Conservation (phyloP, 192 early-diverging fungal genomes). For the Linderina pennispora region DNA sequence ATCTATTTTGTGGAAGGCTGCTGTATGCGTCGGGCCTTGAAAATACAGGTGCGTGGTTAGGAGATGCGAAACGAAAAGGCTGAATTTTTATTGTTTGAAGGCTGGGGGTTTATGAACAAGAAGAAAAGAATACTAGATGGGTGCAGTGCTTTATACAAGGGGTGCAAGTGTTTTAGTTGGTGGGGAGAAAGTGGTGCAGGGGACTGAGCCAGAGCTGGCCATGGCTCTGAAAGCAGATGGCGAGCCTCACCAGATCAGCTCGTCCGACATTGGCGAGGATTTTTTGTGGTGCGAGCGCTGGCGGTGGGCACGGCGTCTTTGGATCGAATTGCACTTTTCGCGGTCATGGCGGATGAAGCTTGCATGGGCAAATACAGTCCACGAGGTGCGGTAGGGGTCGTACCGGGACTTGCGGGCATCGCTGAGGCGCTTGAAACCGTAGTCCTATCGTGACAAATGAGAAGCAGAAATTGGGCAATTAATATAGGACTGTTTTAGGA, state of each 20-base stretch:
- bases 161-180: not conserved
- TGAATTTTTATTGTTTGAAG: no score
- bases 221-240: not conserved
- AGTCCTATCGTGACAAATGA: slow-evolving; percentile 7
- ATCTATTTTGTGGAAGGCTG: no score
- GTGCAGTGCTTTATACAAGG: no score
- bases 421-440: slow-evolving; percentile 39
- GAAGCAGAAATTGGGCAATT: no score
- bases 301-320: slow-evolving; percentile 32
- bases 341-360: slow-evolving; percentile 17
- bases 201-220: not conserved
- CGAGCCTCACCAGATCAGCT: slow-evolving; percentile 13
- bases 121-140: no score
- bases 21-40: no score
- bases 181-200: not conserved
- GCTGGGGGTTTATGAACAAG: no score
- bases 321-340: slow-evolving; percentile 19
- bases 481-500: no score
- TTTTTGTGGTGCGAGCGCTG: slow-evolving; percentile 25
- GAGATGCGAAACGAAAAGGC: no score
- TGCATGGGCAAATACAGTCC: slow-evolving; percentile 37
- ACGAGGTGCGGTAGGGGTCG: slow-evolving; percentile 25
- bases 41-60: no score
- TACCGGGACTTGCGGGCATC: slow-evolving; percentile 44
- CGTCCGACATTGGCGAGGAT: slow-evolving; percentile 27